A percentile compares a stretch with the other conserved stretches of the same genome.
phyloP scores from a whole-genome alignment of 1,284 basidiomycete genomes.

The Peniophora sp. region DNA sequence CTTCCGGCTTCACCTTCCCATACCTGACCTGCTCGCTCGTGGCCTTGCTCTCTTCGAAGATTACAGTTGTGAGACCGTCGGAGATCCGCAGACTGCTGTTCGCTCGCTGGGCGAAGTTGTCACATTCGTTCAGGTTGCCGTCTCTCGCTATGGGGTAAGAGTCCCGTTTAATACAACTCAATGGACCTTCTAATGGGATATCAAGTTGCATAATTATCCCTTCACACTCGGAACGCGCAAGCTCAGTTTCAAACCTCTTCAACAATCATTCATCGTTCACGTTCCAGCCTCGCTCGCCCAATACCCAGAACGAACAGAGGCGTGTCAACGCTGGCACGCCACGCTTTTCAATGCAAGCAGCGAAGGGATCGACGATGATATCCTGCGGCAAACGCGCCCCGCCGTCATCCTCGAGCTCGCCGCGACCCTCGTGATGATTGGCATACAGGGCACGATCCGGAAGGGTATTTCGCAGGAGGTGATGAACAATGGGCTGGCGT shows the following conservation, averaged over 20 bases:
- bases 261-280: constrained; percentile 36
- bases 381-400: constrained; percentile 68
- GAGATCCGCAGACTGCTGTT: constrained; percentile 74
- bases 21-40: constrained; percentile 54
- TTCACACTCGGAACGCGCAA: constrained; percentile 30
- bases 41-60: constrained; percentile 57
- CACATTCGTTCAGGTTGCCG: constrained; percentile 51
- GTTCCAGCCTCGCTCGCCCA: constrained; percentile 32
- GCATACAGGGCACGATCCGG: constrained; percentile 39
- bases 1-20: constrained; percentile 56
- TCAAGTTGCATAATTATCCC: constrained; percentile 4
- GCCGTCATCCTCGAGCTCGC: constrained; percentile 58
- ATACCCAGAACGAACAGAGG: constrained; percentile 33
- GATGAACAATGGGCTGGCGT: constrained; percentile 66
- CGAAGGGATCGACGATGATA: constrained; percentile 76
- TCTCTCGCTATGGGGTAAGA: neutral
- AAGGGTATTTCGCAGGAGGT: constrained; percentile 58
- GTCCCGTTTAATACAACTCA: neutral
- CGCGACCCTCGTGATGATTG: constrained; percentile 55
- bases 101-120: constrained; percentile 69
- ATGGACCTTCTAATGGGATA: constrained; percentile 18
- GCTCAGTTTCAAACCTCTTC: constrained; percentile 44
- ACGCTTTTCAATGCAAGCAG: constrained; percentile 67
- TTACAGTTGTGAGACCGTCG: constrained; percentile 72
- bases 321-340: constrained; percentile 61